Percentiles rank a stretch among this genome's conserved stretches.
phyloP scores from a whole-genome alignment of 371 early-diverging fungal species.

The Rhizopus sp. region DNA sequence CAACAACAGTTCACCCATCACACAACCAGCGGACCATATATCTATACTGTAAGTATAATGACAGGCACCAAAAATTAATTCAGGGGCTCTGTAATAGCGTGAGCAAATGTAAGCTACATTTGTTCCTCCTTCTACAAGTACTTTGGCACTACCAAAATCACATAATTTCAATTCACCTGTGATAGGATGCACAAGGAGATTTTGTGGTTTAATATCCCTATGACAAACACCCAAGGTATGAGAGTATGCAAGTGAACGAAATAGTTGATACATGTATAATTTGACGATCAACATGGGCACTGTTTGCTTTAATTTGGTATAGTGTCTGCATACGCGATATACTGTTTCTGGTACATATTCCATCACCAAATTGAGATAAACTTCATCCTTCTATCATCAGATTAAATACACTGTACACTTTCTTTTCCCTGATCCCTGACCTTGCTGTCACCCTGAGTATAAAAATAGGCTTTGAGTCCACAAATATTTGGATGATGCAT shows the following conservation, averaged over 20 bases:
- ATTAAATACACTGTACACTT: not conserved
- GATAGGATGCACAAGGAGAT: constrained; percentile 89
- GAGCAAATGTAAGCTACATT: constrained; percentile 97
- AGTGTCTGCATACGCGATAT: constrained; percentile 85
- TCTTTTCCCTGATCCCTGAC: constrained; percentile 27
- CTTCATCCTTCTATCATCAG: constrained; percentile 76
- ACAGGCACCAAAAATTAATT: constrained; percentile 89
- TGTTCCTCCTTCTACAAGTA: constrained; percentile 81
- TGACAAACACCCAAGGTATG: constrained; percentile 95
- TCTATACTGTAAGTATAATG: constrained; percentile 87
- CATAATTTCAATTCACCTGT: constrained; percentile 94
- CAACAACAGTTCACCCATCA: constrained; percentile 94
- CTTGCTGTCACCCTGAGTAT: constrained; percentile 76
- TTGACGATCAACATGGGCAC: constrained; percentile 91
- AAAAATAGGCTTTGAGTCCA: constrained; percentile 84
- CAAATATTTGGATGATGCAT: constrained; percentile 91
- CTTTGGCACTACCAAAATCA: constrained; percentile 97
- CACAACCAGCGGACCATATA: constrained; percentile 96
- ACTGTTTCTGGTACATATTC: constrained; percentile 96
- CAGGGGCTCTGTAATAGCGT: constrained; percentile 95
- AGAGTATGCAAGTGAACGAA: constrained; percentile 93
- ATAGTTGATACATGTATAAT: constrained; percentile 96
- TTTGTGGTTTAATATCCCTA: constrained; percentile 99
- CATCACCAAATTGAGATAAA: constrained; percentile 90
- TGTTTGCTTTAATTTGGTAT: constrained; percentile 81